Evolutionary conservation across 495 filamentous ascomycete species (phyloP), one percentile per base, ranked within the genome.

Genomic region (Xeromyces bisporus): DNA sequence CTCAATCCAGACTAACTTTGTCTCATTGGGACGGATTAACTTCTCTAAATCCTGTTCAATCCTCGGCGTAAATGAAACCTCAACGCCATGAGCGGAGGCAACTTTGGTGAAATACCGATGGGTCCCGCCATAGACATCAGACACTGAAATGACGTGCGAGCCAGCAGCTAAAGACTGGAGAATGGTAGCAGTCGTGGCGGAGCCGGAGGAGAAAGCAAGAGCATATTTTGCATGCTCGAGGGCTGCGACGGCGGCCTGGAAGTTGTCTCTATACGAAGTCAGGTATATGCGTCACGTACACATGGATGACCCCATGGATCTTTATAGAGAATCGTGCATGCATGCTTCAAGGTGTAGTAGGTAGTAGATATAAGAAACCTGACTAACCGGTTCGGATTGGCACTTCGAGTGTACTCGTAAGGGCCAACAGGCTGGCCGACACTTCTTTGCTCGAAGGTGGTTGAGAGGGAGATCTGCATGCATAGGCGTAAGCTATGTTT

Each of bases 71-170:
- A 99, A 99, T 17, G 87, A 87, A 20, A 96, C 91, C 31, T 80
- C 67, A 8, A 99, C 87, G 37, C 86, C 84, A 48, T 99, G 91
- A 15, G 91, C 84, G 38, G 77, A 69, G 29, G 89, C 89, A 26
- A 99, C 91, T 59, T 93, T 84, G 40, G 89, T 99, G 69, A 99
- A 99, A 60, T 99, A 99, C 38, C 89, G 69, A 57, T 96, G 89
- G 1, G 89, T 99, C 26, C 89, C 89, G 35, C 89, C 89, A 48
- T 99, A 99, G 28, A 99, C 82, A 49, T 99, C 91, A 30, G 82
- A 89, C 23, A 96, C 84, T 25, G 84, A 93, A 42, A 99, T 72
- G 37, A 96, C 77, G 58, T 99, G 89, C 12, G 83, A 91, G 28
- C 87, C 89, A 3, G 78, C 65, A 25, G 91, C 84, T 32, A 99